phyloP scores from a whole-genome alignment of 1,284 basidiomycete species.

The Ceratobasidium sp. region DNA sequence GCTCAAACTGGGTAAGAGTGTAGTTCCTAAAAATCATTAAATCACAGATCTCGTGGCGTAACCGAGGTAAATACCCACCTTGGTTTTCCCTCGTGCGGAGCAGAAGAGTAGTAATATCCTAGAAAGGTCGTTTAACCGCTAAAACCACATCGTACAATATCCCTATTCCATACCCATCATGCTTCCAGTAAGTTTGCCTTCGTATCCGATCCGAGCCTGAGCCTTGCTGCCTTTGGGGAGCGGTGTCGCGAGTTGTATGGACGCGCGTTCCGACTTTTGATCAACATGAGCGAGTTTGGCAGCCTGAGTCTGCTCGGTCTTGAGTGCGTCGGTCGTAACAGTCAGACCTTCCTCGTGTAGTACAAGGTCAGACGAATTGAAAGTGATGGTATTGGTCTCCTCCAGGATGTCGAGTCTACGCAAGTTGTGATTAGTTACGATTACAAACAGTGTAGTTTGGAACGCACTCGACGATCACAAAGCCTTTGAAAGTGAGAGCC shows the following conservation, averaged over 20 bases:
- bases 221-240: conserved; percentile 69
- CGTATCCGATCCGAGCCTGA: conserved; percentile 67
- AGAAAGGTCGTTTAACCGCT: background rate
- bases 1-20: conserved; percentile 80
- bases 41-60: conserved; percentile 47
- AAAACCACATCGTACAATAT: background rate
- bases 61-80: conserved; percentile 51
- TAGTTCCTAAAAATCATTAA: conserved; percentile 58
- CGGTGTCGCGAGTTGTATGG: conserved; percentile 62
- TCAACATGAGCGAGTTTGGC: conserved; percentile 60
- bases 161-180: conserved; percentile 62
- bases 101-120: conserved; percentile 50
- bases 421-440: conserved; percentile 1
- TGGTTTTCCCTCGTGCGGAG: conserved; percentile 63
- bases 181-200: conserved; percentile 66
- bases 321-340: conserved; percentile 65
- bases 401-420: conserved; percentile 71
- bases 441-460: background rate
- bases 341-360: conserved; percentile 69
- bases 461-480: conserved; percentile 72
- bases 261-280: conserved; percentile 67
- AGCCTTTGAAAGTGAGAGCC: conserved; percentile 74
- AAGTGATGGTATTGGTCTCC: conserved; percentile 68
- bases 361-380: conserved; percentile 74
- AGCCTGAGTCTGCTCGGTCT: conserved; percentile 61